Evolutionary conservation across 306 rosid genomes (phyloP).

Genomic region (Fagus sylvatica): DNA sequence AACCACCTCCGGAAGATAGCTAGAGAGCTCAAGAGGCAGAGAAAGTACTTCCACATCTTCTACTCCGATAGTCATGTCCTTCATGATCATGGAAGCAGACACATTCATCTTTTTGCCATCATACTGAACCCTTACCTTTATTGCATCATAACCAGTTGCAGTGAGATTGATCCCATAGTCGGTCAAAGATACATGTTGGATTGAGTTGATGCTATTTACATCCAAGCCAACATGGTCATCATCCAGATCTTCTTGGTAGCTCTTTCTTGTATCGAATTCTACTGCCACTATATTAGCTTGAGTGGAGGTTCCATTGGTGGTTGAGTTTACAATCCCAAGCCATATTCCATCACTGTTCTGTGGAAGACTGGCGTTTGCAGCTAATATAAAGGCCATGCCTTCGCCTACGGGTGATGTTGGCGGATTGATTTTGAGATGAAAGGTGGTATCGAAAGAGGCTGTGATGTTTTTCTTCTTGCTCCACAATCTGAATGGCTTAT

Average conservation of each 20-base stretch:
- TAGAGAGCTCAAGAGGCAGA: conserved; percentile 37
- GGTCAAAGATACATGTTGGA: conserved; percentile 27
- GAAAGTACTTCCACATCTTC: not conserved
- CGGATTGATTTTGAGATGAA: conserved; percentile 20
- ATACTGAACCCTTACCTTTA: conserved; percentile 29
- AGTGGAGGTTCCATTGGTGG: conserved; percentile 48
- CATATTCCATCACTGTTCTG: conserved; percentile 31
- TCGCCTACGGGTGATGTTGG: conserved; percentile 33
- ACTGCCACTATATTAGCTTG: conserved; percentile 48
- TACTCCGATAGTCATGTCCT: too few relatives aligned
- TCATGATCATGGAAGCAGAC: conserved; percentile 22
- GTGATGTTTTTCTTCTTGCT: conserved; percentile 27
- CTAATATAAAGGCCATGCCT: conserved; percentile 47
- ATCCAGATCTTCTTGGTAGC: conserved; percentile 44
- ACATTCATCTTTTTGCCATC: conserved; percentile 32
- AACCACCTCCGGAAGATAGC: conserved; percentile 38
- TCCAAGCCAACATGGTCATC: conserved; percentile 62
- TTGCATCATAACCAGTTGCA: not conserved
- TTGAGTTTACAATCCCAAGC: conserved; percentile 48
- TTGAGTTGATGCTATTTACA: conserved; percentile 51
- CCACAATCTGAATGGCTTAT: conserved; percentile 30
- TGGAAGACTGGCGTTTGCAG: conserved; percentile 28
- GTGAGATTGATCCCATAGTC: conserved; percentile 37
- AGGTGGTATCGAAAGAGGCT: conserved; percentile 38
- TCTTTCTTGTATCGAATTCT: conserved; percentile 67